Evolutionary conservation across 2,329 filamentous ascomycete species (phyloP), one percentile per base, ranked within the genome.

Genomic region (Exophiala sideris): DNA sequence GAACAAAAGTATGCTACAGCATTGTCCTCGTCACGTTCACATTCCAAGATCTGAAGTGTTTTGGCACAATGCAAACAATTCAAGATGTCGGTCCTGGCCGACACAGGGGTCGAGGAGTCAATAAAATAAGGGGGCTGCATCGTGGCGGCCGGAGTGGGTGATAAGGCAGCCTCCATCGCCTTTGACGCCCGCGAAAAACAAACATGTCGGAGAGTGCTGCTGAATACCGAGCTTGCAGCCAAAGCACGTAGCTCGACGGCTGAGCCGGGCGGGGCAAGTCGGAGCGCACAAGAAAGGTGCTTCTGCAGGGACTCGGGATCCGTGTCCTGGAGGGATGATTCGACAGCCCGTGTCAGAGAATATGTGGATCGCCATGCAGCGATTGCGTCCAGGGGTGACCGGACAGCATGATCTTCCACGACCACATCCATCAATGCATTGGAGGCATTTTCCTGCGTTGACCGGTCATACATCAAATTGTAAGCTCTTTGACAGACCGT

Each of bases 361-460:
- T 86, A 78, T 59, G 84, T 89, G 0, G 91, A 95, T 76, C 86
- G 94, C 91, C 91, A 96, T 2, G 91, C 89, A 5, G 91, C 89
- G 48, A 96, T 83, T 10, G 90, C 91, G 70, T 96, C 92, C 61
- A 96, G 81, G 0, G 91, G 89, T 14, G 89, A 94, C 48, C 88
- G 84, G 56, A 96, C 88, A 2, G 90, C 86, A 48, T 84, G 83
- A 65, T 96, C 92, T 55, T 94, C 88, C 2, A 94, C 88, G 1
- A 96, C 89, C 5, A 82, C 79, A 66, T 95, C 88, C 79, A 95
- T 87, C 45, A 88, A 84, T 48, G 86, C 83, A 59, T 89, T 86
- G 18, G 79, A 76, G 2, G 79, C 76, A 40, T 78, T 73, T 64
- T 88, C 77, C 1, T 84, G 83, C 0, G 87, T 92, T 3, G 86